Base-by-base conservation (phyloP, 768 basidiomycete species). In the Pilatotrama ljubarskyi region DNA sequence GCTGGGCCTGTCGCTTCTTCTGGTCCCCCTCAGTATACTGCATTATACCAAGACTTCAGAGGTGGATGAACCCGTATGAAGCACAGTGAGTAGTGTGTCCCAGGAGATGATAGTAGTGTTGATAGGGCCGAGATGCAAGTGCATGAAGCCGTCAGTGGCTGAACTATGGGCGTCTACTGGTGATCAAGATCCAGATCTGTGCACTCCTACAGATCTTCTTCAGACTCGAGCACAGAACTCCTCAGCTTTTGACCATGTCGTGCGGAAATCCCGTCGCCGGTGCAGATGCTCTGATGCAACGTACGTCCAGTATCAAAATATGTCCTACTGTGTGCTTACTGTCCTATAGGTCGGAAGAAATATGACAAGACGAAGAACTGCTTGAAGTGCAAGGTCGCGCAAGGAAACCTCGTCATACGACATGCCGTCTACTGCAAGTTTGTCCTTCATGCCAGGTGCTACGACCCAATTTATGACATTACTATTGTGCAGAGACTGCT, bases 341-440 rank as follows among this genome's bases (percentile, higher is more conserved):
- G 2, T 57, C 29, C 61, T 22, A 11, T 46, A 92, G 90, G 82
- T 32, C 84, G 85, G 24, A 74, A 76, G 52, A 90, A 83, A 67
- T 89, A 84, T 66, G 88, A 88, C 69, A 85, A 83, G 72, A 80
- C 84, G 2, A 86, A 77, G 59, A 69, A 72, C 13, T 93, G 91
- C 64, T 79, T 90, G n/a, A 88, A 86, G 66, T 93, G 91, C 73
- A 92, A 90, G 70, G 75, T 72, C 29, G 80, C 79, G 24, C 63
- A 55, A 7, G 91, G 89, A 22, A 88, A 85, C 52, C 75, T 92
- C 26, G 85, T 91, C 48, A 84, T 92, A 55, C 80, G 90, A 41
- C 89, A 93, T 70, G 84, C 88, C 14, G 87, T 90, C 18, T 93
- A 93, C 68, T 93, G 91, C 89, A 90, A 85, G 91, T 91, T 67